Conservation (phyloP, 2,329 filamentous ascomycete genomes). For the Epichloe baconii region DNA sequence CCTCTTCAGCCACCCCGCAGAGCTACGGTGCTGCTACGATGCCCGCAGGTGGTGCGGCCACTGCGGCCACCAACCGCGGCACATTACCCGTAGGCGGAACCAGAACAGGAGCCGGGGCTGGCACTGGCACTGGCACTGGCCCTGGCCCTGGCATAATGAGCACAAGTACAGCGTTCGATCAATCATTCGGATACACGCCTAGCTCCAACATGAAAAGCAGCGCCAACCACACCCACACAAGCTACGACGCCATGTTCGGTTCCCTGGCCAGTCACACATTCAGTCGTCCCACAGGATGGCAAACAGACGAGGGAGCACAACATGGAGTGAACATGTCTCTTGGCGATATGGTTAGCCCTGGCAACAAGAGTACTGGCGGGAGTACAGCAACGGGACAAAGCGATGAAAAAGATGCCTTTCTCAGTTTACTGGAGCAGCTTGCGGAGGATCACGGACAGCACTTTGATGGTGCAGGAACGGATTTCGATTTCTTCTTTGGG, state of each 20-base stretch:
- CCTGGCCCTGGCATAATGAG: not conserved
- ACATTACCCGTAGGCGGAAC: conserved; percentile 3
- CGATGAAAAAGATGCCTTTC: conserved; percentile 68
- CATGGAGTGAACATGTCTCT: conserved; percentile 10
- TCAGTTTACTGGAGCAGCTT: conserved; percentile 66
- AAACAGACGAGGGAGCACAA: conserved; percentile 24
- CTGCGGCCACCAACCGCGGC: not conserved
- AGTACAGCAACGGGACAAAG: conserved; percentile 34
- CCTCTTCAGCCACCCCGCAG: conserved; percentile 3
- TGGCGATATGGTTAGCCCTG: conserved; percentile 25
- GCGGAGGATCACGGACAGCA: conserved; percentile 60
- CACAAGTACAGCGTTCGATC: conserved; percentile 6
- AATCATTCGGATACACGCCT: conserved; percentile 25
- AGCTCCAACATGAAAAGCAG: not conserved
- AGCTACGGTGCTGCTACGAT: conserved; percentile 12
- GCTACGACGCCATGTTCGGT: conserved; percentile 49
- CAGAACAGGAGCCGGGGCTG: not conserved
- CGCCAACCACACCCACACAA: not conserved
- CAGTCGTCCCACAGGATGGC: conserved; percentile 38
- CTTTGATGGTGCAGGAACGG: conserved; percentile 49
- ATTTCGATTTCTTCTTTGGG: conserved; percentile 63
- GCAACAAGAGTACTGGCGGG: conserved; percentile 34
- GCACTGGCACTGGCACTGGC: no score
- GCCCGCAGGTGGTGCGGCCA: not conserved
- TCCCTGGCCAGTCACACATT: conserved; percentile 39